Conservation (phyloP, 2,329 filamentous ascomycete genomes). For the Ceratocystis diversiconidia region DNA sequence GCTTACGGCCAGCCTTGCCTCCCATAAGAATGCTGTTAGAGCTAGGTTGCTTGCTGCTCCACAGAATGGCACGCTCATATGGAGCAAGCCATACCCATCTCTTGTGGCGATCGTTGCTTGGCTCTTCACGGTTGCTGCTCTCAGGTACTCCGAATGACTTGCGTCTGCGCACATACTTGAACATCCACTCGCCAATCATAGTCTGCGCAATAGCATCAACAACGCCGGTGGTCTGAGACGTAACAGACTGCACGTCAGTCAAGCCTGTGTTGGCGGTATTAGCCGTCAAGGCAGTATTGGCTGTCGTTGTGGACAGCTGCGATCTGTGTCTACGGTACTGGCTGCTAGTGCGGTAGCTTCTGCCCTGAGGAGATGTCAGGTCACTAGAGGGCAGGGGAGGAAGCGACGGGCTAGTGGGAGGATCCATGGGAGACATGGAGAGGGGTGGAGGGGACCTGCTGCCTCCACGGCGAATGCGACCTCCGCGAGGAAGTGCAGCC, state of each 20-base stretch:
- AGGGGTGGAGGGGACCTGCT: slow-evolving; percentile 52
- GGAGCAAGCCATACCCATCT: slow-evolving; percentile 98
- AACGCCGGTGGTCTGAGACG: slow-evolving; percentile 59
- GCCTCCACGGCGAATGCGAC: slow-evolving; percentile 31
- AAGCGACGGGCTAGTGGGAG: slow-evolving; percentile 54
- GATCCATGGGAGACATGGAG: slow-evolving; percentile 48
- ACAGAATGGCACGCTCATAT: slow-evolving; percentile 90
- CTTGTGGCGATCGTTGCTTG: slow-evolving; percentile 70
- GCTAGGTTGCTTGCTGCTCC: slow-evolving; percentile 94
- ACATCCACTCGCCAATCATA: slow-evolving; percentile 98
- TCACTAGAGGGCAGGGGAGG: slow-evolving; percentile 54
- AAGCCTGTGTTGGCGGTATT: slow-evolving; percentile 31
- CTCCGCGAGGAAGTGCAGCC: slow-evolving; percentile 48
- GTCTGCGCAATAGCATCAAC: slow-evolving; percentile 95
- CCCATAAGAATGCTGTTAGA: slow-evolving; percentile 67
- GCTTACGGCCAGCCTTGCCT: slow-evolving; percentile 88
- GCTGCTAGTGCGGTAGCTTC: slow-evolving; percentile 21
- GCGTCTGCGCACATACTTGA: slow-evolving; percentile 72
- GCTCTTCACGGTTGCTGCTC: slow-evolving; percentile 50
- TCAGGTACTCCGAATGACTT: slow-evolving; percentile 81
- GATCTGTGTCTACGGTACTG: slow-evolving; percentile 37
- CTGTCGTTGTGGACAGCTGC: slow-evolving; percentile 47
- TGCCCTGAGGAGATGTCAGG: slow-evolving; percentile 43
- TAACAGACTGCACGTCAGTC: slow-evolving; percentile 33
- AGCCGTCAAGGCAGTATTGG: slow-evolving; percentile 32